phyloP scores from a whole-genome alignment of 257 asterid genomes.

The Cruciata laevipes region DNA sequence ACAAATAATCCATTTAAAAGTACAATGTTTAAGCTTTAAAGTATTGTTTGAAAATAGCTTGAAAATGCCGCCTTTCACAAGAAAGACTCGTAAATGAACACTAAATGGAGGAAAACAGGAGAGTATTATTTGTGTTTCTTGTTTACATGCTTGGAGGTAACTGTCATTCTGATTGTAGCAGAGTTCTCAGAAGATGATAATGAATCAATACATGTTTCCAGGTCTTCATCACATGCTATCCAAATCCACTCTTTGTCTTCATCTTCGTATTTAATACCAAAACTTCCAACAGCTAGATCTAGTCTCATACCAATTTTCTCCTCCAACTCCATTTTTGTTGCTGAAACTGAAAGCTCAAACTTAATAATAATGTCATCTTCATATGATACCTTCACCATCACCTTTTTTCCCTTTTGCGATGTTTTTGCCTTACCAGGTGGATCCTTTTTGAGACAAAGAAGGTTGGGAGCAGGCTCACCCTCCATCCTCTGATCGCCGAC shows the following conservation, averaged over 20 bases:
- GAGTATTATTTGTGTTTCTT: too few species aligned
- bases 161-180: constrained; percentile 32
- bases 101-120: too few species aligned
- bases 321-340: constrained; percentile 17
- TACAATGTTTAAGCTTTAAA: too few species aligned
- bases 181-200: constrained; percentile 13
- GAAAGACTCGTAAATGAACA: too few species aligned
- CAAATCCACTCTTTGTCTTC: constrained; percentile 71
- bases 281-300: constrained; percentile 16
- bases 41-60: too few species aligned
- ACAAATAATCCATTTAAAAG: too few species aligned
- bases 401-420: background rate
- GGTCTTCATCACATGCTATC: constrained; percentile 51
- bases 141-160: background rate
- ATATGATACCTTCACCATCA: constrained; percentile 2
- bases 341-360: constrained; percentile 18
- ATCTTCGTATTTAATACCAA: constrained; percentile 51
- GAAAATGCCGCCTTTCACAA: too few species aligned
- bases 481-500: background rate
- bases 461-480: background rate
- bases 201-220: constrained; percentile 44
- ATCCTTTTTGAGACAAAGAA: background rate
- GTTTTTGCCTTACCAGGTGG: background rate
- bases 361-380: constrained; percentile 12
- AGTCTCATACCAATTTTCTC: constrained; percentile 15